A percentile compares a stretch with the other conserved stretches of the same genome.
Conservation (phyloP, 1,284 basidiomycete species). For the Somion occarium region DNA sequence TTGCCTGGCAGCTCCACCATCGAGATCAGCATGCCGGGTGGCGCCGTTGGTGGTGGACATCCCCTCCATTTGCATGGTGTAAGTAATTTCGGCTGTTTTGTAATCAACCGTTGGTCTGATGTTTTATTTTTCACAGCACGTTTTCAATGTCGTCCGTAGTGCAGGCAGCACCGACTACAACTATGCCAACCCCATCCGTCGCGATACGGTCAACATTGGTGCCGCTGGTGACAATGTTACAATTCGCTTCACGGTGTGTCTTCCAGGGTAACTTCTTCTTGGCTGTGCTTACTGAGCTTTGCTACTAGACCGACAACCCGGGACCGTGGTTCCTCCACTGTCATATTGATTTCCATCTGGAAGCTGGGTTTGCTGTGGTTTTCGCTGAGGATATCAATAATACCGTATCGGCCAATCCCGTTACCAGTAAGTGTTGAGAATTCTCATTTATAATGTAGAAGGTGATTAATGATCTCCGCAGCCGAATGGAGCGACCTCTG, state of each 20-base stretch:
- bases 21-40: slow-evolving; percentile 31
- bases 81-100: slow-evolving; percentile 10
- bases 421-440: slow-evolving; percentile 18
- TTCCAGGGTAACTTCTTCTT: neutral
- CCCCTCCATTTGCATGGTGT: slow-evolving; percentile 40
- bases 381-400: slow-evolving; percentile 26
- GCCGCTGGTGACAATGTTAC: slow-evolving; percentile 26
- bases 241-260: slow-evolving; percentile 23
- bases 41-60: slow-evolving; percentile 29
- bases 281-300: neutral
- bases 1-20: slow-evolving; percentile 28
- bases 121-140: slow-evolving; percentile 12
- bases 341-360: slow-evolving; percentile 29
- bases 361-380: slow-evolving; percentile 26
- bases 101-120: neutral
- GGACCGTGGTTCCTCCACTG: slow-evolving; percentile 31
- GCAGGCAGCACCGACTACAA: slow-evolving; percentile 24
- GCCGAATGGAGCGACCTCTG: slow-evolving; percentile 16
- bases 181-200: slow-evolving; percentile 27
- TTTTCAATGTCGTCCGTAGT: slow-evolving; percentile 25
- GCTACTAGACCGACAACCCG: slow-evolving; percentile 22
- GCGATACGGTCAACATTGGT: slow-evolving; percentile 29
- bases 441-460: neutral
- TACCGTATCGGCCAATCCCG: slow-evolving; percentile 12
- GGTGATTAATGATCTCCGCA: neutral